These are phyloP conservation scores for Pseudohalonectria lignicola DNA, from an alignment of 2,329 filamentous ascomycete genomes.

Conservation along the genomic window DNA sequence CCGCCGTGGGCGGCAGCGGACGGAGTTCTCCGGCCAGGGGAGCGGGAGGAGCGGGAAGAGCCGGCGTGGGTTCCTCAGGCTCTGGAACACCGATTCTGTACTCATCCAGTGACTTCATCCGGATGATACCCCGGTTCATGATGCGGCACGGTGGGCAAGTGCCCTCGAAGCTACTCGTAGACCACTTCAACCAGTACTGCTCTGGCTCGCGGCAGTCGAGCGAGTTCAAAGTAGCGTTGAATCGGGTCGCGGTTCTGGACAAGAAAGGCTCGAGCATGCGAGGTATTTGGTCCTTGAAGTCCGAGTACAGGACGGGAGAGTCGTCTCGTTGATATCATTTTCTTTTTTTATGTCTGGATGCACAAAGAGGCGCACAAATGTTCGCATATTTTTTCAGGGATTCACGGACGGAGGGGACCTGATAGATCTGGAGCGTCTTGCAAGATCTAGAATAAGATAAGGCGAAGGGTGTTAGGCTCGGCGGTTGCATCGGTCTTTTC, in stretches of 20 bases:
- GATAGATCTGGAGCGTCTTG: too few relatives aligned
- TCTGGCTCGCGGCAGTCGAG: slow-evolving; percentile 55
- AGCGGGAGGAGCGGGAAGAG: too few relatives aligned
- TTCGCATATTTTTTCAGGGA: too few relatives aligned
- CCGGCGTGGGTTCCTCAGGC: slow-evolving; percentile 25
- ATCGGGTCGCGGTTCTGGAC: slow-evolving; percentile 63
- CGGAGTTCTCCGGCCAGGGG: slow-evolving; percentile 22
- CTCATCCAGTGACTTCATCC: slow-evolving; percentile 50
- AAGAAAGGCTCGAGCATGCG: slow-evolving; percentile 40
- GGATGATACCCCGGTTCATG: slow-evolving; percentile 70
- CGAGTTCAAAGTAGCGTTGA: slow-evolving; percentile 74
- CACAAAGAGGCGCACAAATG: background rate
- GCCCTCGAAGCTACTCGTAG: slow-evolving; percentile 74
- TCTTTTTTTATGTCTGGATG: background rate
- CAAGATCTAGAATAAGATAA: too few relatives aligned
- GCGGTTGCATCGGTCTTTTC: too few relatives aligned
- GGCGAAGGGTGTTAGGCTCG: too few relatives aligned
- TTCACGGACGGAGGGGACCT: too few relatives aligned
- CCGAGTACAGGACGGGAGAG: slow-evolving; percentile 9
- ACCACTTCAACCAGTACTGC: slow-evolving; percentile 81
- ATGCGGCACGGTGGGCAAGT: slow-evolving; percentile 65
- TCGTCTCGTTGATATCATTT: background rate
- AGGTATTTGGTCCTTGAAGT: slow-evolving; percentile 41
- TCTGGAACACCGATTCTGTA: slow-evolving; percentile 26
- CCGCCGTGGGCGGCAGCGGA: slow-evolving; percentile 24